Conservation (phyloP, 2,329 filamentous ascomycete genomes). For the Fusarium sp. region DNA sequence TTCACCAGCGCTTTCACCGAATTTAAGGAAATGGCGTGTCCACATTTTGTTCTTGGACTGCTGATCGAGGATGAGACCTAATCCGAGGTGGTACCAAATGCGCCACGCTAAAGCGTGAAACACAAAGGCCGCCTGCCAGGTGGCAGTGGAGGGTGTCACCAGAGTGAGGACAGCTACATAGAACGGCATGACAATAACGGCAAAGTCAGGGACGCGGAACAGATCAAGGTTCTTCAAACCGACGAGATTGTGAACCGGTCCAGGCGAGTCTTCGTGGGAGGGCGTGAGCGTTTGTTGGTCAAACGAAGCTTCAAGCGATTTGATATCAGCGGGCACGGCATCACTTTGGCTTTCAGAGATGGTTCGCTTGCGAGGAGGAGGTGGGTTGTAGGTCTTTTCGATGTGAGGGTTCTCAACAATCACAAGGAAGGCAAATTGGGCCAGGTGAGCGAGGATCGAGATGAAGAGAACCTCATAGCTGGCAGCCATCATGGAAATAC, state of each 20-base stretch:
- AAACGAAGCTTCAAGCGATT: slow-evolving; percentile 39
- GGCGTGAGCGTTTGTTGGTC: slow-evolving; percentile 46
- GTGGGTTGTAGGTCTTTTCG: slow-evolving; percentile 96
- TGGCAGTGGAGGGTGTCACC: slow-evolving; percentile 80
- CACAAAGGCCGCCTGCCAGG: slow-evolving; percentile 84
- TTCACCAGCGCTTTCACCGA: slow-evolving; percentile 88
- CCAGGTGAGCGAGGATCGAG: slow-evolving; percentile 92
- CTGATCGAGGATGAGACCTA: slow-evolving; percentile 85
- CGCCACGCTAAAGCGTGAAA: slow-evolving; percentile 85
- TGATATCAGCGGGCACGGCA: slow-evolving; percentile 47
- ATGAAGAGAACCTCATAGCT: slow-evolving; percentile 98
- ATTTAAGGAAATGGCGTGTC: slow-evolving; percentile 98
- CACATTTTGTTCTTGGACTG: slow-evolving; percentile 94
- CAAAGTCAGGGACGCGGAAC: slow-evolving; percentile 87
- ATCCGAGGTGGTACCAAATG: slow-evolving; percentile 89
- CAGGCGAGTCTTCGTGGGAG: slow-evolving; percentile 61
- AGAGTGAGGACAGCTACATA: slow-evolving; percentile 82
- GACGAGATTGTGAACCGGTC: slow-evolving; percentile 84
- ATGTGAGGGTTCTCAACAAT: slow-evolving; percentile 97
- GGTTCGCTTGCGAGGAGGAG: slow-evolving; percentile 75
- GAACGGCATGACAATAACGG: slow-evolving; percentile 79
- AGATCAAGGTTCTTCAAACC: slow-evolving; percentile 88
- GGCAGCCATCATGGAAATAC: slow-evolving; percentile 96
- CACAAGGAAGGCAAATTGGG: slow-evolving; percentile 93
- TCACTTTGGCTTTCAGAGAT: slow-evolving; percentile 53